Evolutionary conservation across 306 rosid genomes (phyloP), one percentile per base, ranked within the genome.

Genomic region (Sicyos edulis): DNA sequence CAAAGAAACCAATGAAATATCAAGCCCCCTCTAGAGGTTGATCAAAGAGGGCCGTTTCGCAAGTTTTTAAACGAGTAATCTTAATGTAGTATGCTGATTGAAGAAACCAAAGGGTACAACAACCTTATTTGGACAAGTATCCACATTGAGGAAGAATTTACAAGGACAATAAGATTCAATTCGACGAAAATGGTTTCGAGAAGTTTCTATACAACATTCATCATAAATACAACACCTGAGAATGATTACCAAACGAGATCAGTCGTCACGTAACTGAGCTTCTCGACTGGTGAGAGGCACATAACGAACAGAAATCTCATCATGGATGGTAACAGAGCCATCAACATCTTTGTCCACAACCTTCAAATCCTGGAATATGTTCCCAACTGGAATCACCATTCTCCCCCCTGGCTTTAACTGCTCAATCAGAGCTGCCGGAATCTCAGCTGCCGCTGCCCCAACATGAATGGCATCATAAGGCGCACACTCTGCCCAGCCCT

Each of bases 401-500:
- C 97, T 83, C 45, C 99, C 99, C 53, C 99, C 99, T 1, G 88
- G 88, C 86, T 87, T 95, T 87, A 95, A 77, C 79, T 95, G 99
- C 8, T 95, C 92, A 10, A 88, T 76, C 21, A 95, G 97, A 61
- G 87, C 76, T 56, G 84, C 88, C 1, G 97, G 99, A 66, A 95
- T 91, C 84, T 95, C 95, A 5, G 86, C 72, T 40, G 96, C 96
- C 0, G 99, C 99, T 26, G 97, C 99, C 66, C 99, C 99, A 6
- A 95, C 99, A 51, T 91, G 97, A 79, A 95, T 91, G 32, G 99
- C 95, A 70, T 91, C 95, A 65, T 91, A 95, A n/a, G 99, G 88
- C 34, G 86, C 95, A 72, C 54, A 82, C 80, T 86, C 95, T 0
- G 88, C 84, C 96, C 96, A 95, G 54, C 97, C 97, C 63, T 82